phyloP scores from a whole-genome alignment of 257 asterid genomes.

The Lycium ferocissimum region DNA sequence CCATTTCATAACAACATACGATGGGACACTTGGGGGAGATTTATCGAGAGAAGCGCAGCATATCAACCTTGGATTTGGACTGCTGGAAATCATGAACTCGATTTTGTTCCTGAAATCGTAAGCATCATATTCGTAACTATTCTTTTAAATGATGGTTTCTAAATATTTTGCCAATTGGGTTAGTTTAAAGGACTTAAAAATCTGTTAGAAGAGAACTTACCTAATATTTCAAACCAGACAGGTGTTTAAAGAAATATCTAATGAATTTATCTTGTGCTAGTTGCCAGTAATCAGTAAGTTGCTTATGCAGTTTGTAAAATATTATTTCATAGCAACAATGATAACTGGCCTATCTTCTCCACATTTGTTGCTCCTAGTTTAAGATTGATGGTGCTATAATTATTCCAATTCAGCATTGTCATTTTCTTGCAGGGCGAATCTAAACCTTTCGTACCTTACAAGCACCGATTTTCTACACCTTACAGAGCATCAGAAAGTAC shows the following conservation, averaged over 20 bases:
- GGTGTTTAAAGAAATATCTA: too few relatives aligned
- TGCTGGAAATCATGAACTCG: conserved; percentile 72
- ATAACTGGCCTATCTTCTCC: not conserved
- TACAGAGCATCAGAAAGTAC: conserved; percentile 61
- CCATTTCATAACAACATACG: conserved; percentile 65
- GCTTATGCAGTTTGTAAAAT: too few relatives aligned
- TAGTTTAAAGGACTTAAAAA: not conserved
- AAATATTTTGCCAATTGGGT: not conserved
- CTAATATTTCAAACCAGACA: too few relatives aligned
- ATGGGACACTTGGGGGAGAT: conserved; percentile 77
- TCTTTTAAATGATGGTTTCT: not conserved
- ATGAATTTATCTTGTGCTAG: too few relatives aligned
- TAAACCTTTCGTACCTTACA: conserved; percentile 65
- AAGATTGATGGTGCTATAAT: not conserved
- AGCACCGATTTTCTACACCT: conserved; percentile 52
- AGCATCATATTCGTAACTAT: conserved; percentile 31
- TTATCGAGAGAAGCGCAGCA: conserved; percentile 65
- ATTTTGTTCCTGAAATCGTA: conserved; percentile 61
- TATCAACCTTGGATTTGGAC: conserved; percentile 84
- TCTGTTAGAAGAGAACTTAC: too few relatives aligned
- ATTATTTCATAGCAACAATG: not conserved
- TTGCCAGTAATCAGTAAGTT: too few relatives aligned
- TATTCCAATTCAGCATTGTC: not conserved
- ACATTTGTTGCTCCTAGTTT: not conserved
- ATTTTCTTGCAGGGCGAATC: conserved; percentile 59